Percentiles rank a stretch among this genome's conserved stretches.
phyloP scores from a whole-genome alignment of 2,329 filamentous ascomycete species.

The Ophiocordyceps sinensis region DNA sequence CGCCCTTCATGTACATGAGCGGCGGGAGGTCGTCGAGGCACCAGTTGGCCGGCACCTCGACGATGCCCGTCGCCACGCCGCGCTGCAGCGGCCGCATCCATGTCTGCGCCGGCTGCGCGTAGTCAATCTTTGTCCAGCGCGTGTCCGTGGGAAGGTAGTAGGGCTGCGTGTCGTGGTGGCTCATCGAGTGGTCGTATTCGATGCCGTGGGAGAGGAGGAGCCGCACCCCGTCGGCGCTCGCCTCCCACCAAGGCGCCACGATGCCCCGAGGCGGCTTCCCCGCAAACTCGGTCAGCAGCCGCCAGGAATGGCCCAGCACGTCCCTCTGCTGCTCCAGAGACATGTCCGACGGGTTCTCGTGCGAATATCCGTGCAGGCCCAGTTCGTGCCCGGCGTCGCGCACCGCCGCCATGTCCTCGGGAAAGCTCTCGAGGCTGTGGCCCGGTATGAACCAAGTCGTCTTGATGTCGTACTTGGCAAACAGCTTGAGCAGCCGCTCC shows the following conservation, averaged over 20 bases:
- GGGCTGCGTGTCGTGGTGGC: slow-evolving; percentile 47
- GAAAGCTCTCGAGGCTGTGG: slow-evolving; percentile 33
- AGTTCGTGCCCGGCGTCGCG: slow-evolving; percentile 33
- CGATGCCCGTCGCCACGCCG: slow-evolving; percentile 44
- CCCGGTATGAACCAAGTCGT: slow-evolving; percentile 39
- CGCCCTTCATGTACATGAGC: slow-evolving; percentile 59
- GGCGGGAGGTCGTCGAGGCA: slow-evolving; percentile 51
- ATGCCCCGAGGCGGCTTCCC: slow-evolving; percentile 59
- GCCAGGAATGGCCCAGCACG: slow-evolving; percentile 61
- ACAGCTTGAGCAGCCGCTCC: slow-evolving; percentile 52
- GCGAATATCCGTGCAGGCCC: slow-evolving; percentile 55
- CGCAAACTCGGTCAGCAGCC: slow-evolving; percentile 51
- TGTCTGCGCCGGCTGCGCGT: slow-evolving; percentile 42
- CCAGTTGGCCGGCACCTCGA: slow-evolving; percentile 44
- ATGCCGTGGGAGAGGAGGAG: slow-evolving; percentile 52
- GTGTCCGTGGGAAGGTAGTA: slow-evolving; percentile 51
- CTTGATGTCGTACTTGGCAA: slow-evolving; percentile 59
- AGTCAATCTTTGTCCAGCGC: slow-evolving; percentile 53
- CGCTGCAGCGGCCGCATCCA: slow-evolving; percentile 53
- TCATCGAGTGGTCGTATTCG: slow-evolving; percentile 56
- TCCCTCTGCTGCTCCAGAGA: slow-evolving; percentile 60
- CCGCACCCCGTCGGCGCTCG: slow-evolving; percentile 50
- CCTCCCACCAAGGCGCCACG: slow-evolving; percentile 66
- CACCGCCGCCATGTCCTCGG: slow-evolving; percentile 27
- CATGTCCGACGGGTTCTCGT: slow-evolving; percentile 62